Evolutionary conservation across 75 land plant species (phyloP).

Genomic region (Adiantum capillusveneris): DNA sequence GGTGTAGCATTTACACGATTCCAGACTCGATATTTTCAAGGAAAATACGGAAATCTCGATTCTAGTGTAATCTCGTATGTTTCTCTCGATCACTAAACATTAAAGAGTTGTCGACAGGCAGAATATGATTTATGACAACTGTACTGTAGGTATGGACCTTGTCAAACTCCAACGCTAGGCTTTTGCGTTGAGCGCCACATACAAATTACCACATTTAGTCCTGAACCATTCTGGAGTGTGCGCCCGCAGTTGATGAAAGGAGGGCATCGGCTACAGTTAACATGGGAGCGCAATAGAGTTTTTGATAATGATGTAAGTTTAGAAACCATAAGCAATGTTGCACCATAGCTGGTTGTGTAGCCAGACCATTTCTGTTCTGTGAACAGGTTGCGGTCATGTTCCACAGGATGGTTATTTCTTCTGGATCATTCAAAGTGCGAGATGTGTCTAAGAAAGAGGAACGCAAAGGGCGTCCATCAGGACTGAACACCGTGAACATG

Average conservation of each 20-base stretch:
- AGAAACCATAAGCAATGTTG: not conserved
- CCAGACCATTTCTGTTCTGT: not conserved
- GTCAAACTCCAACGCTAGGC: conserved; percentile 98
- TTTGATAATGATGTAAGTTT: conserved; percentile 78
- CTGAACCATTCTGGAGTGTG: conserved; percentile 82
- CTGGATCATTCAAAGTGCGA: conserved; percentile 45
- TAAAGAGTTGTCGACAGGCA: too few relatives aligned
- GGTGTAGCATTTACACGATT: conserved; percentile 98
- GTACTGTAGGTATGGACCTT: conserved; percentile 93
- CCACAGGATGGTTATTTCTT: conserved; percentile 64
- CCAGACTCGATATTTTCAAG: conserved; percentile 92
- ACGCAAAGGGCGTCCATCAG: conserved; percentile 68
- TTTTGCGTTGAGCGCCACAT: conserved; percentile 93
- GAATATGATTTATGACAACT: too few relatives aligned
- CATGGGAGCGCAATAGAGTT: conserved; percentile 75
- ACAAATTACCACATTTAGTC: conserved; percentile 82
- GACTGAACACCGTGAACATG: conserved; percentile 91
- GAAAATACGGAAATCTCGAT: conserved; percentile 98
- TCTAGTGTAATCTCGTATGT: conserved; percentile 94
- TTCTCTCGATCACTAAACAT: too few relatives aligned
- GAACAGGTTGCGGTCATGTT: conserved; percentile 72
- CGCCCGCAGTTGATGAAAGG: conserved; percentile 51
- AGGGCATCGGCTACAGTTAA: conserved; percentile 75
- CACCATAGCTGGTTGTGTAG: not conserved
- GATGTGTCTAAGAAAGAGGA: conserved; percentile 70